A percentile compares a stretch with the other conserved stretches of the same genome.
These are phyloP conservation scores for Rhizopus delemar DNA, from an alignment of 371 early-diverging fungal species.

Conservation along the genomic window DNA sequence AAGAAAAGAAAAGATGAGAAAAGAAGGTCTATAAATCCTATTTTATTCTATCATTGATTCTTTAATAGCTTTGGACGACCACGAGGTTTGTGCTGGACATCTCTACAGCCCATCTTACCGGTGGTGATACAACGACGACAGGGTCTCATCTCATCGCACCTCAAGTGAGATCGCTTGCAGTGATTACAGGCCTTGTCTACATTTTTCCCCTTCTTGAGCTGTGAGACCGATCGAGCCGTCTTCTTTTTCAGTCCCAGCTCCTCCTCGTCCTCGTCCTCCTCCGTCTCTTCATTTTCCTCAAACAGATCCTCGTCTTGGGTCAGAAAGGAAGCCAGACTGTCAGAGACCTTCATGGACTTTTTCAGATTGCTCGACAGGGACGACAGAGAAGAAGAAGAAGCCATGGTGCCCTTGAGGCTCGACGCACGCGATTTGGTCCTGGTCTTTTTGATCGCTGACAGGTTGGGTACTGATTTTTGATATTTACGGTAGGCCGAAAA, in stretches of 20 bases:
- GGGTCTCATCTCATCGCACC: slow-evolving; percentile 51
- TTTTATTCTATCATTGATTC: not conserved
- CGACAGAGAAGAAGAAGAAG: slow-evolving; percentile 26
- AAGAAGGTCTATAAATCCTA: not conserved
- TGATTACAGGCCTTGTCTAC: slow-evolving; percentile 54
- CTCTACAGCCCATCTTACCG: slow-evolving; percentile 48
- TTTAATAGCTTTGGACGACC: slow-evolving; percentile 34
- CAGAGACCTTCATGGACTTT: slow-evolving; percentile 25
- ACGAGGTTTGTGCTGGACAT: slow-evolving; percentile 52
- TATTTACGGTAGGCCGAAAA: slow-evolving; percentile 7
- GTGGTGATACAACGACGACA: slow-evolving; percentile 50
- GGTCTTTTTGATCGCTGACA: slow-evolving; percentile 3
- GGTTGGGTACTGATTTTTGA: slow-evolving; percentile 23
- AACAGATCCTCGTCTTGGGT: slow-evolving; percentile 6
- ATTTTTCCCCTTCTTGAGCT: slow-evolving; percentile 39
- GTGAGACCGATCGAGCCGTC: not conserved
- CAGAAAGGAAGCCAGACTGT: slow-evolving; percentile 13
- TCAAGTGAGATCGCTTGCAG: slow-evolving; percentile 51
- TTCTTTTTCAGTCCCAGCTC: slow-evolving; percentile 6
- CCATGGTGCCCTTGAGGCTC: slow-evolving; percentile 9
- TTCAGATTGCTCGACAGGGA: slow-evolving; percentile 24
- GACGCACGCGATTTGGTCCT: slow-evolving; percentile 5
- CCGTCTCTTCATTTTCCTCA: slow-evolving; percentile 16
- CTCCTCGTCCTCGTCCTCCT: slow-evolving; percentile 32
- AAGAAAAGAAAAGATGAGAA: no score